Evolutionary conservation across 2,329 filamentous ascomycete species (phyloP), one percentile per base, ranked within the genome.

Genomic region (Acrocalymma vagum): DNA sequence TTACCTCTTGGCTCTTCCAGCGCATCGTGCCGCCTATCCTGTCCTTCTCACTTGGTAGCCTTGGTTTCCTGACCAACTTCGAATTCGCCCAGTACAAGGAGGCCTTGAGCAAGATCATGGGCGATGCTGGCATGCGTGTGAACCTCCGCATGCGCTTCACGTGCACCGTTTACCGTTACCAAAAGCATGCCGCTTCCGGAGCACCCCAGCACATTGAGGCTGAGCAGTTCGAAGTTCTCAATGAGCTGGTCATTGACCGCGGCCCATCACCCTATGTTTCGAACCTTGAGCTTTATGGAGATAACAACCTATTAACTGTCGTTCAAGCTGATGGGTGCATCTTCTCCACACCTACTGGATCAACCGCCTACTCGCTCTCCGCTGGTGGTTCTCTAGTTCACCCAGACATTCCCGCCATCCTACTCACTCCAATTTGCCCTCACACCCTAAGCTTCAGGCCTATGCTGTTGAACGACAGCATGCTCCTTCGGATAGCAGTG

Each of bases 81-180:
- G 84, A 92, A 65, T 99, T 94, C 64, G 84, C 90, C 48, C 82
- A 86, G 57, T 96, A 96, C 77, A 91, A 90, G 71, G 79, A 88
- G 44, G 89, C 95, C 62, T 81, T 99, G 22, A 87, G 90, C 71
- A 86, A 85, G 38, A 83, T 97, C 55, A 95, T 99, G 91, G 91
- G 91, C 46, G 90, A 95, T 42, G 84, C 88, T 2, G 94, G 94
- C 40, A 97, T 99, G 93, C 87, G 93, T 38, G 93, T 97, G 46
- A 97, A 96, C 64, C 78, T 99, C 56, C 90, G 94, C 55, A 99
- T 99, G 94, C 88, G 94, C 48, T 99, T 99, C 71, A 99, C 94
- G 11, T 97, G 93, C 74, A 97, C 94, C 0, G 92, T 99, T 7
- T 96, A 93, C 75, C 87, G 93, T 29, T 80, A 86, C 53, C 62